A percentile compares a stretch with the other conserved stretches of the same genome.
Evolutionary conservation across 2,329 filamentous ascomycete species (phyloP).

Genomic region (Fusarium verrucosum): DNA sequence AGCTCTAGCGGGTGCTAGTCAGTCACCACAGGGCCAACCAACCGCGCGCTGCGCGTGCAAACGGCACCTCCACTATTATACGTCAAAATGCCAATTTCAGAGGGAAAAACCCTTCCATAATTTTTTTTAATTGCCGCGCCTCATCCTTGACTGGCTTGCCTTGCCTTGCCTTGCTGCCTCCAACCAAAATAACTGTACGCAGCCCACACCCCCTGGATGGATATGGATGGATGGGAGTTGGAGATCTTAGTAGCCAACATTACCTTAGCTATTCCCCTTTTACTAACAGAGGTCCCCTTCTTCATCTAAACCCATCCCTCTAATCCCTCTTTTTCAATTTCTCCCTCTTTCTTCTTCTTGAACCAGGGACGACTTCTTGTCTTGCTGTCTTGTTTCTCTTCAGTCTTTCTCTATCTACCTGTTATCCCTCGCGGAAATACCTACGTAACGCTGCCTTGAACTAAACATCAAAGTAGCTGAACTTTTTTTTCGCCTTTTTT

Average conservation of each 20-base stretch:
- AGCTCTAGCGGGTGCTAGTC: constrained; percentile 14
- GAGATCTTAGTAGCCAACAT: constrained; percentile 25
- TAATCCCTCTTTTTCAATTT: constrained; percentile 5
- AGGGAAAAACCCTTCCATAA: constrained; percentile 38
- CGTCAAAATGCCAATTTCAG: constrained; percentile 44
- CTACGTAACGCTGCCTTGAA: constrained; percentile 11
- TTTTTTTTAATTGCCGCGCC: constrained; percentile 48
- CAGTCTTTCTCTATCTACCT: constrained; percentile 35
- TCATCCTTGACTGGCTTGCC: constrained; percentile 29
- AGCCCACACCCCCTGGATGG: constrained; percentile 33
- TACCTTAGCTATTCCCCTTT: constrained; percentile 35
- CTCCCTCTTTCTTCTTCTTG: constrained; percentile 28
- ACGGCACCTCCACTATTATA: constrained; percentile 30
- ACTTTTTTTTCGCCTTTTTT: constrained; percentile 36
- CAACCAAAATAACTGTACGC: constrained; percentile 19
- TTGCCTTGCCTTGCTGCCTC: background rate
- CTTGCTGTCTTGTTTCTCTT: constrained; percentile 34
- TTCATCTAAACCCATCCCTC: constrained; percentile 25
- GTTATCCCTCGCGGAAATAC: constrained; percentile 31
- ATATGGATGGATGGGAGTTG: constrained; percentile 22
- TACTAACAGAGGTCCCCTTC: constrained; percentile 26
- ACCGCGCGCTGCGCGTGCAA: background rate
- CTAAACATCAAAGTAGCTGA: constrained; percentile 13
- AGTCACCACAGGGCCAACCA: constrained; percentile 5
- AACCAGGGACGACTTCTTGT: constrained; percentile 32